A percentile compares a stretch with the other conserved stretches of the same genome.
Conservation (phyloP, 2,329 filamentous ascomycete species). For the Neofusicoccum cordaticola region DNA sequence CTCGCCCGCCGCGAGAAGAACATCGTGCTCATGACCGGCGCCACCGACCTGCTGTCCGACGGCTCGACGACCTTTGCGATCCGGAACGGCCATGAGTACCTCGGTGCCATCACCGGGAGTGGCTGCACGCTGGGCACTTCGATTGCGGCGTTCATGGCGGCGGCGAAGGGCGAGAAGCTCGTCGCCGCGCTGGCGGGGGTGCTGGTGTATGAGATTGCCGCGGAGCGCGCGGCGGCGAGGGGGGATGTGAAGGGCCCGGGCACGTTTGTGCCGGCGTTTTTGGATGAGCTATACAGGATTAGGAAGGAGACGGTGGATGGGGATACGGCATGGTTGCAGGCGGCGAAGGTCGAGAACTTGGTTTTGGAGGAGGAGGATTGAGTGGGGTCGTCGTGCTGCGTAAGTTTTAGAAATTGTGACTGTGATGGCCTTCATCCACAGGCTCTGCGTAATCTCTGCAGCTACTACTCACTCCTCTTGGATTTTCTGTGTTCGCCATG, state of each 20-base stretch:
- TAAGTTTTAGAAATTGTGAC: too few relatives aligned
- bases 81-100: constrained; percentile 70
- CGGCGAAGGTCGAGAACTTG: neutral
- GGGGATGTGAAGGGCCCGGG: constrained; percentile 73
- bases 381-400: neutral
- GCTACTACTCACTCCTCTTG: too few relatives aligned
- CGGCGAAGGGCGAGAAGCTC: constrained; percentile 63
- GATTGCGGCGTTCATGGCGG: constrained; percentile 71
- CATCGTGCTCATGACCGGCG: constrained; percentile 79
- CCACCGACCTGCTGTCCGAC: constrained; percentile 73
- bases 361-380: neutral
- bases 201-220: constrained; percentile 74
- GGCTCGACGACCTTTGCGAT: constrained; percentile 66
- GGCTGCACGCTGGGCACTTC: constrained; percentile 84
- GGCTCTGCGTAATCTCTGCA: too few relatives aligned
- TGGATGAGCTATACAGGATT: constrained; percentile 62
- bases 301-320: neutral
- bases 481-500: too few relatives aligned
- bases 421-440: too few relatives aligned
- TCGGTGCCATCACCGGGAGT: constrained; percentile 68
- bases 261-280: constrained; percentile 78
- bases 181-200: constrained; percentile 69
- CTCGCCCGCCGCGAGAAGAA: constrained; percentile 68
- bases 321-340: neutral
- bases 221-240: constrained; percentile 61